Evolutionary conservation across 2,329 filamentous ascomycete species (phyloP), one percentile per base, ranked within the genome.

Genomic region (Cercospora citrullina): DNA sequence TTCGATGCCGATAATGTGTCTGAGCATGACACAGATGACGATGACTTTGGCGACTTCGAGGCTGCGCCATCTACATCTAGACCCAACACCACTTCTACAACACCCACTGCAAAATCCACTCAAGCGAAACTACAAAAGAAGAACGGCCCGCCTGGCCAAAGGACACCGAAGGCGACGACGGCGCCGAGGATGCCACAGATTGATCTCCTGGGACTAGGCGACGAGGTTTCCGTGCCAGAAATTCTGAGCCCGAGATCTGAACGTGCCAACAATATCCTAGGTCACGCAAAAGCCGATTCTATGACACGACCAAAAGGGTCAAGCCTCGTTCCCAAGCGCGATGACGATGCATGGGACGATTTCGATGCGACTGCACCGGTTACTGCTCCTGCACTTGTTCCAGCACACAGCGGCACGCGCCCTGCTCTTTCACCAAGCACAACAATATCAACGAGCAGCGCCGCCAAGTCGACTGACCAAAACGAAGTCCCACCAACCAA

Each of bases 401-500:
- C 63, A 21, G 36, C 36, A n/a, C 60, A 39, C 23, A 59, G 55
- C 42, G 48, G 30, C 21, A 51, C 58, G 9, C 39, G 42, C 6
- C 53, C 63, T 63, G 33, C 45, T 3, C 31, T 18, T 23, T 31
- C 55, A 16, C 31, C 57, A 8, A 26, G 28, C 3, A 23, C 58
- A 14, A 39, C 66, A 4, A 62, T 57, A 4, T 6, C 57, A n/a
- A 62, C 45, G 39, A 59, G 45, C 30, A 64, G 18, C 16, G 18
- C 16, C 16, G 28, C 30, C 16, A 58, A 58, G n/a, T 42, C 66
- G 8, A 33, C 21, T 0, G 39, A 59, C 26, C 42, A 45, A 2
- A 45, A 62, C 3, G 62, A 60, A 14, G 42, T 36, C 26, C 91
- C 92, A 5, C 93, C 93, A 5, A 92, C 89, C 18, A 97, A 97